These are phyloP conservation scores for Collybia mongolica DNA, from an alignment of 768 basidiomycete genomes.

Conservation along the genomic window DNA sequence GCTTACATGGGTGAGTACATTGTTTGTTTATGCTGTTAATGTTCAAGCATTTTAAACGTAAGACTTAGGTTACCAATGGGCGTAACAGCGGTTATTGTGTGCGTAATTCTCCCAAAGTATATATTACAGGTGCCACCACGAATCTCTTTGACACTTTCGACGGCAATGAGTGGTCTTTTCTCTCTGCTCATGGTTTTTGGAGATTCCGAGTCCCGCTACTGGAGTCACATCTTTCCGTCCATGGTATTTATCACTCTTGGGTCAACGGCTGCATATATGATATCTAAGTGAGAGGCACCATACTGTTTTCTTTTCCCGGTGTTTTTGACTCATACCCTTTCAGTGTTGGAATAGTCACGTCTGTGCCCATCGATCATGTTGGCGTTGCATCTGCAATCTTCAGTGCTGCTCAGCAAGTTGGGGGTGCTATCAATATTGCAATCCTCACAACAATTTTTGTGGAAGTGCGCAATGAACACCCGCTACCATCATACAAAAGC, in stretches of 20 bases:
- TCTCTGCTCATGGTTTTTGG: slow-evolving; percentile 39
- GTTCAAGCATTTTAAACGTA: background rate
- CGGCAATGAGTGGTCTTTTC: slow-evolving; percentile 35
- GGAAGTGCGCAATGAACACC: background rate
- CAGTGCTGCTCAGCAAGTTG: slow-evolving; percentile 52
- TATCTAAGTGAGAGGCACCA: slow-evolving; percentile 47
- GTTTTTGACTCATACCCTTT: background rate
- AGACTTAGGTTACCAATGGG: slow-evolving; percentile 42
- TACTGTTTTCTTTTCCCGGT: background rate
- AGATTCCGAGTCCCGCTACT: slow-evolving; percentile 40
- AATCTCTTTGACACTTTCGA: slow-evolving; percentile 41
- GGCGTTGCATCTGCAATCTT: slow-evolving; percentile 58
- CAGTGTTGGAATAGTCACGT: slow-evolving; percentile 51
- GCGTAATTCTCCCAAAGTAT: slow-evolving; percentile 30
- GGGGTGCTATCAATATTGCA: slow-evolving; percentile 49
- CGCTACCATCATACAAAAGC: background rate
- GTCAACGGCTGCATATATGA: slow-evolving; percentile 41
- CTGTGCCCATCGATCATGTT: slow-evolving; percentile 44
- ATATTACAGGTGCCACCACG: slow-evolving; percentile 34
- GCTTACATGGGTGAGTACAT: slow-evolving; percentile 35
- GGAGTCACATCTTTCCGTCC: slow-evolving; percentile 47
- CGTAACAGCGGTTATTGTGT: slow-evolving; percentile 10
- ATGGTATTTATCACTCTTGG: slow-evolving; percentile 48
- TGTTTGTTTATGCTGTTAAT: slow-evolving; percentile 1
- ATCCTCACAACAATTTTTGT: slow-evolving; percentile 22